Percentiles rank a stretch among this genome's conserved stretches.
Conservation (phyloP, 306 rosid genomes). For the Dalbergia cochinchinensis region DNA sequence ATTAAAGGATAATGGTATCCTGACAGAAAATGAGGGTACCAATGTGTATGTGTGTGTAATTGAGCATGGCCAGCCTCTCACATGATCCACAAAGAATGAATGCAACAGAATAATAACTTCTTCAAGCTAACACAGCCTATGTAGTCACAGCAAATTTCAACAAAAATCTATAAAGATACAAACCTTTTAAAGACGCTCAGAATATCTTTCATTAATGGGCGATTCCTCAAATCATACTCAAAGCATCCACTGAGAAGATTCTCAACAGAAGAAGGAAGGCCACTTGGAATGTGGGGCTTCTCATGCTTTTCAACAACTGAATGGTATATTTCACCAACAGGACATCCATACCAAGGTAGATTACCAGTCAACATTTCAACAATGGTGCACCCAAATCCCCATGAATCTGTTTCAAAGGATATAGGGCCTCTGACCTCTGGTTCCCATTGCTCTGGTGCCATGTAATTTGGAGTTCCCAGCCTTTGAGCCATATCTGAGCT, state of each 20-base stretch:
- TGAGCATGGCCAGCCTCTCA: not conserved
- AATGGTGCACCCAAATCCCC: slow-evolving; percentile 93
- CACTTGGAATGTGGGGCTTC: slow-evolving; percentile 80
- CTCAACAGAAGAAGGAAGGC: slow-evolving; percentile 83
- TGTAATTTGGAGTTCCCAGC: slow-evolving; percentile 92
- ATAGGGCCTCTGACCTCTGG: slow-evolving; percentile 91
- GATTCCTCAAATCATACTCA: slow-evolving; percentile 92
- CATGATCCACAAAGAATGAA: not conserved
- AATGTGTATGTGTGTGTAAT: not conserved
- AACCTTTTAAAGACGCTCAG: slow-evolving; percentile 76
- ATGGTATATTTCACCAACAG: slow-evolving; percentile 65
- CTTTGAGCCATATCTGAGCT: slow-evolving; percentile 68
- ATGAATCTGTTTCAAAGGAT: slow-evolving; percentile 88
- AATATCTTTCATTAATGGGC: slow-evolving; percentile 79
- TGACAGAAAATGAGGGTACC: too few species aligned
- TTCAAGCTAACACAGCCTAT: slow-evolving; percentile 14
- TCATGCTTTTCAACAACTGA: slow-evolving; percentile 77
- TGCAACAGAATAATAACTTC: slow-evolving; percentile 25
- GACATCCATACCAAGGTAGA: slow-evolving; percentile 83
- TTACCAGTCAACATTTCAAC: slow-evolving; percentile 93
- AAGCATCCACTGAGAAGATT: slow-evolving; percentile 84
- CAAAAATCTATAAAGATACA: slow-evolving; percentile 4
- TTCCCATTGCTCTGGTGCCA: slow-evolving; percentile 99
- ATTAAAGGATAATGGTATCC: too few species aligned
- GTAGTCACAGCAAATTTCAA: not conserved